Evolutionary conservation across 805 yeast species (phyloP), one percentile per base, ranked within the genome.

Genomic region (Candida coquimbonensis): DNA sequence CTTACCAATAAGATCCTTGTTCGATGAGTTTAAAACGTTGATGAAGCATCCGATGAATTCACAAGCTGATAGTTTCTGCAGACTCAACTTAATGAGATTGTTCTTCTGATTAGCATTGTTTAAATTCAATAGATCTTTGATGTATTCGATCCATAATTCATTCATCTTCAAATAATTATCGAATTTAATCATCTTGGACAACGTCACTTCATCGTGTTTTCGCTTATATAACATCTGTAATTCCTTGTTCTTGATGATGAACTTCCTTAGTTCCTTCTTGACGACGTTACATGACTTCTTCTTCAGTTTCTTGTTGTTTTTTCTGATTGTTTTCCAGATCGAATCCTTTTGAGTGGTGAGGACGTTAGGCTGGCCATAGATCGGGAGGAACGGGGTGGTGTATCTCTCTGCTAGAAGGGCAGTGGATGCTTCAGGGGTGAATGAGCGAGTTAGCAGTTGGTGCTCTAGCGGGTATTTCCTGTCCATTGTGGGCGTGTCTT

Each of bases 1-100:
- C 31, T 73, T 54, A 0, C 93, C 95, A 8, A 82, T 70, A 45
- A 77, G 57, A 42, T 77, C 73, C 6, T 71, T 66, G 55, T 82
- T 83, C 19, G 66, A 64, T n/a, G 87, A 70, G 40, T 77, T 74
- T 3, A 70, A 55, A 0, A 89, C 89, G 13, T 70, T 70, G 13
- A 88, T 47, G 37, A 63, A 60, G n/a, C 93, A 77, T 4, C 97
- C 96, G 54, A 83, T 83, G 63, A 76, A 84, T 56, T 89, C 97
- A 2, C 93, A 87, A 49, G 83, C 74, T 1, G 91, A 74, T 36
- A 89, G 64, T 53, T 82, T 80, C 7, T 77, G 67, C 19, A 84
- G 61, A 1, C 80, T 54, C 14, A 54, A 55, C 14, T 60, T 52
- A 56, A 29, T 29, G 4, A 11, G 6, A 11, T 29, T 29, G 13